Conservation (phyloP, 805 yeast species). For the Yarrowia sp. region DNA sequence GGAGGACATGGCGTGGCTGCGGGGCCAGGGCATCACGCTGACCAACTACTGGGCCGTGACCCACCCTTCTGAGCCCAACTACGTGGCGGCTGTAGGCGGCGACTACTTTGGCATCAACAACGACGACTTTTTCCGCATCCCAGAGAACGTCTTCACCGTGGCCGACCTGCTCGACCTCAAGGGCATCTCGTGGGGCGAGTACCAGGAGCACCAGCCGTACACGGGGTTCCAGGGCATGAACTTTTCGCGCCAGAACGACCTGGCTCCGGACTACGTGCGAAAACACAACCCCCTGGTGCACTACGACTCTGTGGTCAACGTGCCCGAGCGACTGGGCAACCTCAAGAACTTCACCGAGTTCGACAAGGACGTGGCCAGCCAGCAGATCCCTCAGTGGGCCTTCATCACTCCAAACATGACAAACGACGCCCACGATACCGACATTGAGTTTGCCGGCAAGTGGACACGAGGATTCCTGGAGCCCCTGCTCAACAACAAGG, state of each 20-base stretch:
- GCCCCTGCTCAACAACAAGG: constrained; percentile 55
- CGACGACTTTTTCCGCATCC: constrained; percentile 57
- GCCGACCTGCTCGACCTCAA: constrained; percentile 59
- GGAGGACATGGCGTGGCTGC: constrained; percentile 54
- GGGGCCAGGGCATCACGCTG: constrained; percentile 55
- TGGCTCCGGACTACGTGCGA: constrained; percentile 59
- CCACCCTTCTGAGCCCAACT: constrained; percentile 64
- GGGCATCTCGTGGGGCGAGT: constrained; percentile 61
- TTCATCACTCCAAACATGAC: constrained; percentile 63
- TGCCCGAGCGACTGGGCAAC: constrained; percentile 53
- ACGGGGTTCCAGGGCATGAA: constrained; percentile 60
- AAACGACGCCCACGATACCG: constrained; percentile 61
- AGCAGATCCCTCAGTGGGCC: constrained; percentile 59
- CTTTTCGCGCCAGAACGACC: constrained; percentile 54
- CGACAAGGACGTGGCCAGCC: constrained; percentile 52
- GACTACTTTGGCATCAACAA: constrained; percentile 59
- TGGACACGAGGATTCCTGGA: constrained; percentile 57
- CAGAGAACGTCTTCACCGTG: constrained; percentile 56
- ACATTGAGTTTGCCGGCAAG: constrained; percentile 55
- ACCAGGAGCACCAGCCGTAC: constrained; percentile 62
- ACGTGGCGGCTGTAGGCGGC: constrained; percentile 59
- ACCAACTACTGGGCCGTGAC: constrained; percentile 61
- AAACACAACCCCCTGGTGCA: constrained; percentile 60
- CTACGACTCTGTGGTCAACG: constrained; percentile 53
- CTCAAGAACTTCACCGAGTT: constrained; percentile 59